A percentile compares a stretch with the other conserved stretches of the same genome.
phyloP scores from a whole-genome alignment of 768 basidiomycete genomes.

The Boletellus ananas region DNA sequence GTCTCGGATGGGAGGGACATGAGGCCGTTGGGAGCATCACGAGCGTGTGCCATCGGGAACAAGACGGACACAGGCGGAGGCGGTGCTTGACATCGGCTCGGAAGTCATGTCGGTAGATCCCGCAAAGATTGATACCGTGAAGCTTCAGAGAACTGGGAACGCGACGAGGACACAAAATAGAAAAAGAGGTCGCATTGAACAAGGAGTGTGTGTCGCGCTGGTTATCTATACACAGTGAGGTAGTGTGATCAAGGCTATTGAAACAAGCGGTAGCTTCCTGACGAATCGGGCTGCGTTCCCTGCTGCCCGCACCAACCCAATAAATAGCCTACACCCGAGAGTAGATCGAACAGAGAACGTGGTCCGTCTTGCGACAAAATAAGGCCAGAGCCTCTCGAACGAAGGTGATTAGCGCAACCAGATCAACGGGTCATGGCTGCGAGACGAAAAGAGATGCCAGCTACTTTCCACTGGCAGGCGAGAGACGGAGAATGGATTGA shows the following conservation, averaged over 20 bases:
- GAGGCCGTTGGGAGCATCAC: neutral
- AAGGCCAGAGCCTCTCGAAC: conserved; percentile 11
- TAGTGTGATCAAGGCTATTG: conserved; percentile 3
- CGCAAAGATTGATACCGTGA: neutral
- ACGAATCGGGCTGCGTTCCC: conserved; percentile 1
- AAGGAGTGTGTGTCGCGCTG: conserved; percentile 10
- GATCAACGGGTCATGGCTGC: conserved; percentile 7
- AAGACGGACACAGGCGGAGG: neutral
- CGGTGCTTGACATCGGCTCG: neutral
- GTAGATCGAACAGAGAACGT: neutral
- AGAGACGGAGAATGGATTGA: neutral
- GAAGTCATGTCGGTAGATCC: neutral
- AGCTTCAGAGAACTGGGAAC: no score
- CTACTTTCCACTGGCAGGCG: conserved; percentile 1
- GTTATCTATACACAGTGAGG: neutral
- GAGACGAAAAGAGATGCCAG: neutral
- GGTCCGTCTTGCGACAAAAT: conserved; percentile 18
- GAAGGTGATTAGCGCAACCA: conserved; percentile 12
- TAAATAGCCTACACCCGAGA: conserved; percentile 3
- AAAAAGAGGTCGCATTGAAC: conserved; percentile 7
- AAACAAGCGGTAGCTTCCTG: conserved; percentile 7
- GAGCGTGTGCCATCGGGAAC: conserved; percentile 6
- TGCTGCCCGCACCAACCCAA: conserved; percentile 3
- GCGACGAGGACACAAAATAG: no score
- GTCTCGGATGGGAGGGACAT: conserved; percentile 16